A percentile compares a stretch with the other conserved stretches of the same genome.
Conservation (phyloP, 345 rosid genomes). For the Mercurialis annua region DNA sequence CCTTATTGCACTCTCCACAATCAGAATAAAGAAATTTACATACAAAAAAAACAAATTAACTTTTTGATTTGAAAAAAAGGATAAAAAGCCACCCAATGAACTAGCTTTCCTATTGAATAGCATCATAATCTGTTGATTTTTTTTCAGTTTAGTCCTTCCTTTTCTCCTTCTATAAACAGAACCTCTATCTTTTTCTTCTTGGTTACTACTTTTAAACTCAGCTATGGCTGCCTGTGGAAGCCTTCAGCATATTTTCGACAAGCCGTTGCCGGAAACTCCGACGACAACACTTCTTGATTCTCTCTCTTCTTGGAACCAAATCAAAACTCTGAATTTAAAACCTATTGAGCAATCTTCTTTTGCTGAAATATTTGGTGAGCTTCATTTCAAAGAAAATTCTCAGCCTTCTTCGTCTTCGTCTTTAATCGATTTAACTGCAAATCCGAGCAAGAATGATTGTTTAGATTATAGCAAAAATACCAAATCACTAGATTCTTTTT, state of each 20-base stretch:
- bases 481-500: constrained; percentile 8
- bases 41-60: background rate
- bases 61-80: no score
- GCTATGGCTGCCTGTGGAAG: constrained; percentile 74
- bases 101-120: constrained; percentile 29
- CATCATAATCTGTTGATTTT: constrained; percentile 39
- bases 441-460: constrained; percentile 5
- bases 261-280: constrained; percentile 44
- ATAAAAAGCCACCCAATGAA: no score
- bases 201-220: no score
- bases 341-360: constrained; percentile 47
- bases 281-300: constrained; percentile 50
- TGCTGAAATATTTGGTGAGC: constrained; percentile 71
- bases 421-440: constrained; percentile 9
- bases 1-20: constrained; percentile 38
- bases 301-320: constrained; percentile 63
- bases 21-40: background rate
- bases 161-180: background rate
- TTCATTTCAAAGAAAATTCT: constrained; percentile 53
- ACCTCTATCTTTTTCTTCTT: background rate
- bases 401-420: no score
- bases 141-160: constrained; percentile 35
- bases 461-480: constrained; percentile 11
- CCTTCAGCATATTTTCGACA: constrained; percentile 67
- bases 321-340: constrained; percentile 29